A percentile compares a stretch with the other conserved stretches of the same genome.
Conservation (phyloP, 345 rosid genomes). For the Dimocarpus longan region DNA sequence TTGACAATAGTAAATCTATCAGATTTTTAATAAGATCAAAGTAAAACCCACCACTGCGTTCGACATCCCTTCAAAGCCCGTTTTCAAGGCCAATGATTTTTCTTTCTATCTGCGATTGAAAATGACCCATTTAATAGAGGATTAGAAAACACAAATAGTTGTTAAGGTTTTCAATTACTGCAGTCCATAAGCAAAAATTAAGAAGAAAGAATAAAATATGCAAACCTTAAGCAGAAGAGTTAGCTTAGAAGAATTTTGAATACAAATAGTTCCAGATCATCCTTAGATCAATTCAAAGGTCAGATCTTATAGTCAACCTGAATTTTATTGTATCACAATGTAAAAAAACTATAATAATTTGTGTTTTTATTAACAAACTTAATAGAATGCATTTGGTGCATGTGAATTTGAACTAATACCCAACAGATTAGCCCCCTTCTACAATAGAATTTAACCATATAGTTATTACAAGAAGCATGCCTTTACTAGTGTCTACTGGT, state of each 20-base stretch:
- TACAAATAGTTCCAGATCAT: not conserved
- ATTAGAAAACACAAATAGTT: too few relatives aligned
- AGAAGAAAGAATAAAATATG: not conserved
- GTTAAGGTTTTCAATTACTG: not conserved
- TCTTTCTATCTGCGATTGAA: conserved; percentile 33
- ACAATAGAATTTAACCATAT: not conserved
- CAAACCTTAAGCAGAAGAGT: too few relatives aligned
- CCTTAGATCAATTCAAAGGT: not conserved
- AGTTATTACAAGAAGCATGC: not conserved
- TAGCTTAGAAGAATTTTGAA: not conserved
- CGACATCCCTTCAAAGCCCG: conserved; percentile 4
- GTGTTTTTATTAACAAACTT: not conserved
- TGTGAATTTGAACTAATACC: not conserved
- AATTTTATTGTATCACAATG: too few relatives aligned
- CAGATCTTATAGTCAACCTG: too few relatives aligned
- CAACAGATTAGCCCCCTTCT: not conserved
- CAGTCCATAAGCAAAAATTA: not conserved
- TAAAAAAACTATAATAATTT: not conserved
- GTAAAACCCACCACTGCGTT: not conserved
- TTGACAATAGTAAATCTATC: not conserved
- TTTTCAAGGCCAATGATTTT: conserved; percentile 28
- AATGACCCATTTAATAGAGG: not conserved
- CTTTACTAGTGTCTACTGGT: not conserved
- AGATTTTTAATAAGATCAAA: conserved; percentile 11
- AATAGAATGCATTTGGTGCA: not conserved